These are phyloP conservation scores for Yamadazyma atlantica DNA, from an alignment of 1,139 yeast genomes.

Conservation along the genomic window DNA sequence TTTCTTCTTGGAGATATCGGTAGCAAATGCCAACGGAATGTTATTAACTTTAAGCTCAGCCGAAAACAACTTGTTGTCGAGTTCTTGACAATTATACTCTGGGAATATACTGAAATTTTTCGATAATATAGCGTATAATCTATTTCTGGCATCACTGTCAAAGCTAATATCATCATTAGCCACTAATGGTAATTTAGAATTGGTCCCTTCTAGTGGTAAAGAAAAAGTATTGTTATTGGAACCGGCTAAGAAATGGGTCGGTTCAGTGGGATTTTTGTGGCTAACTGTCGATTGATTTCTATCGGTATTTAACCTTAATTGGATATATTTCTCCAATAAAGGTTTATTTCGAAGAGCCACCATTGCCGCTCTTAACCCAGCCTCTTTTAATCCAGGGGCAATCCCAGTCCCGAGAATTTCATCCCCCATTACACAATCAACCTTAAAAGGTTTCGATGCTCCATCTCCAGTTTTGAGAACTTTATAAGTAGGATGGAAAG, in stretches of 20 bases:
- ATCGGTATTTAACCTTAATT: slow-evolving; percentile 61
- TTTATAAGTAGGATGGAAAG: slow-evolving; percentile 64
- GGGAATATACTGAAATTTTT: slow-evolving; percentile 41
- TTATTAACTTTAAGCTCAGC: slow-evolving; percentile 41
- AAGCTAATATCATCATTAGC: slow-evolving; percentile 26
- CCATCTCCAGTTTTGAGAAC: slow-evolving; percentile 56
- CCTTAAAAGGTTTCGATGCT: slow-evolving; percentile 49
- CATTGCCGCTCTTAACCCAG: slow-evolving; percentile 73
- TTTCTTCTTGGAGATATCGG: slow-evolving; percentile 44
- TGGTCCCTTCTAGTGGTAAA: neutral
- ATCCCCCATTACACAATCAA: slow-evolving; percentile 64
- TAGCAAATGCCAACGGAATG: slow-evolving; percentile 35
- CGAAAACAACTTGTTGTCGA: slow-evolving; percentile 27
- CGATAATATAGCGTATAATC: slow-evolving; percentile 44
- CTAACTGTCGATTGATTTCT: slow-evolving; percentile 34
- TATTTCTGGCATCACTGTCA: slow-evolving; percentile 40
- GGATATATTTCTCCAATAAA: slow-evolving; percentile 63
- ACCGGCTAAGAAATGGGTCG: no score
- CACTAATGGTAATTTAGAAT: slow-evolving; percentile 24
- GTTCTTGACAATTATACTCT: slow-evolving; percentile 34
- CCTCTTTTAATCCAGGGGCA: slow-evolving; percentile 63
- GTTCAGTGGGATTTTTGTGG: slow-evolving; percentile 5
- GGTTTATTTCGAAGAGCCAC: slow-evolving; percentile 59
- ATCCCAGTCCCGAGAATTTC: slow-evolving; percentile 58
- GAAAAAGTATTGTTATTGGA: neutral